phyloP scores from a whole-genome alignment of 23 red algal species.

The Chondrus crispus region DNA sequence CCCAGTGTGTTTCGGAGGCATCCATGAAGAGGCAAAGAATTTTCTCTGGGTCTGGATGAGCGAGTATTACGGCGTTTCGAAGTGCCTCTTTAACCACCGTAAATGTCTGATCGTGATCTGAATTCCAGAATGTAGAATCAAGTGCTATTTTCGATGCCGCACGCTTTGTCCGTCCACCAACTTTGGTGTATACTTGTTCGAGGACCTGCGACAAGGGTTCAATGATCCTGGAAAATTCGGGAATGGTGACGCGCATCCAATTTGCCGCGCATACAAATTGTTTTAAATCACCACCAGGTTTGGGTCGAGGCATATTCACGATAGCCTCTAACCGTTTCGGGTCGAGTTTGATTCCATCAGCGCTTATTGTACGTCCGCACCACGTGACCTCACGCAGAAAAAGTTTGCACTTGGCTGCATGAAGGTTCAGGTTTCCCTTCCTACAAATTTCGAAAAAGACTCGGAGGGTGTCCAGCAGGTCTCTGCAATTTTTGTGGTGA shows the following conservation, averaged over 20 bases:
- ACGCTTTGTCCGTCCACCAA: not conserved
- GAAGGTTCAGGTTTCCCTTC: not conserved
- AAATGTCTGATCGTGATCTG: not conserved
- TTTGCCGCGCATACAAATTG: slow-evolving; percentile 5
- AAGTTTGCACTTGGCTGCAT: not conserved
- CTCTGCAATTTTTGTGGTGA: not conserved
- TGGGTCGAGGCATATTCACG: not conserved
- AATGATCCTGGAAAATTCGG: not conserved
- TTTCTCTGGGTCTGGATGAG: not conserved
- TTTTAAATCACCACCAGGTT: not conserved
- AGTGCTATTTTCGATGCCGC: not conserved
- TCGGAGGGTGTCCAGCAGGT: not conserved
- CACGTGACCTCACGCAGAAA: slow-evolving; percentile 16
- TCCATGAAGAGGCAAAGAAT: not conserved
- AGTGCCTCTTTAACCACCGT: not conserved
- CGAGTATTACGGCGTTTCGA: not conserved
- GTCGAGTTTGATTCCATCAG: not conserved
- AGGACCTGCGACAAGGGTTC: not conserved
- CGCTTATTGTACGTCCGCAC: not conserved
- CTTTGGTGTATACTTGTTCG: not conserved
- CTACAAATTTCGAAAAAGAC: not conserved
- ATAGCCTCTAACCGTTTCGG: not conserved
- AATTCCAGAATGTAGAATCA: not conserved
- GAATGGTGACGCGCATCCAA: slow-evolving; percentile 24
- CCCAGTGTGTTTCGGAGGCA: slow-evolving; percentile 13